A percentile compares a stretch with the other conserved stretches of the same genome.
These are phyloP conservation scores for Pulveroboletus sp. DNA, from an alignment of 768 basidiomycete genomes.

Conservation along the genomic window DNA sequence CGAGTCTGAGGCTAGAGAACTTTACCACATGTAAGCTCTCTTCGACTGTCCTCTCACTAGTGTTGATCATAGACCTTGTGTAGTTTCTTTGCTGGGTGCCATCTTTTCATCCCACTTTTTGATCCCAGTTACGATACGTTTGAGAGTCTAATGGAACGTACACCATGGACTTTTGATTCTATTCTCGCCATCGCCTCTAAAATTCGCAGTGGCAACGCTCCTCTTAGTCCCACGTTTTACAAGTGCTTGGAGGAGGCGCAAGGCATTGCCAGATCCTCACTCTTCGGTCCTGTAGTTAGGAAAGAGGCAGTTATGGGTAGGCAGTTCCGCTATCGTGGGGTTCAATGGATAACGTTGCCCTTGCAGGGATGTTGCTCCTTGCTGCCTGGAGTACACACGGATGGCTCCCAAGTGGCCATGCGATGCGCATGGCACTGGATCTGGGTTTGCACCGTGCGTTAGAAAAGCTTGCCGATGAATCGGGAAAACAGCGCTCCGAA, in stretches of 20 bases:
- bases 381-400: slow-evolving; percentile 94
- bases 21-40: slow-evolving; percentile 77
- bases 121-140: slow-evolving; percentile 91
- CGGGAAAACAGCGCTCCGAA: slow-evolving; percentile 56
- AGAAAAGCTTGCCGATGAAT: slow-evolving; percentile 81
- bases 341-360: not conserved
- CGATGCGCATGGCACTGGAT: slow-evolving; percentile 93
- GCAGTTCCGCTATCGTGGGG: slow-evolving; percentile 16
- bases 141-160: slow-evolving; percentile 86
- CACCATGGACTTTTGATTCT: slow-evolving; percentile 94
- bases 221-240: slow-evolving; percentile 81
- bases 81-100: slow-evolving; percentile 95
- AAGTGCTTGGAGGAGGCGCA: slow-evolving; percentile 92
- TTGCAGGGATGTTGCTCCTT: slow-evolving; percentile 79
- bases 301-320: slow-evolving; percentile 93
- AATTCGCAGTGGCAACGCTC: slow-evolving; percentile 86
- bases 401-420: slow-evolving; percentile 93
- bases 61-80: slow-evolving; percentile 1
- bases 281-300: slow-evolving; percentile 89
- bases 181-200: slow-evolving; percentile 90
- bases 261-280: slow-evolving; percentile 87
- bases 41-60: slow-evolving; percentile 7
- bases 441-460: slow-evolving; percentile 89
- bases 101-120: slow-evolving; percentile 94
- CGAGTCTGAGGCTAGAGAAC: slow-evolving; percentile 81